Conservation (phyloP, 2,329 filamentous ascomycete genomes). For the Periconia digitata region DNA sequence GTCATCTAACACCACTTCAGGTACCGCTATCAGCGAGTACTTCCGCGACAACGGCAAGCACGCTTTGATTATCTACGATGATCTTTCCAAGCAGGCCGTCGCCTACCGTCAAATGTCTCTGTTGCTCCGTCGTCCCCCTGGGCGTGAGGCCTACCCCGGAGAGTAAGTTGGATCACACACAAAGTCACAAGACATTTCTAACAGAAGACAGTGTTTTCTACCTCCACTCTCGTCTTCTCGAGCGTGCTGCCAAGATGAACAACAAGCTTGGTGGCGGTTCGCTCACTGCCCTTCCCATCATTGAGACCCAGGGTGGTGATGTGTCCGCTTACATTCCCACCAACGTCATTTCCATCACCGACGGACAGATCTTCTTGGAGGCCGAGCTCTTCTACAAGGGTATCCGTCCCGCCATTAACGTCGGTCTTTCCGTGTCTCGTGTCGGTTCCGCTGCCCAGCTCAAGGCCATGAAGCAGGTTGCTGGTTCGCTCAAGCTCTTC, state of each 20-base stretch:
- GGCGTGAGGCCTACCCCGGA: slow-evolving; percentile 99
- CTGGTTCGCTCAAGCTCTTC: slow-evolving; percentile 99
- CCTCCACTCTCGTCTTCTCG: slow-evolving; percentile 97
- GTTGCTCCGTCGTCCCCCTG: slow-evolving; percentile 93
- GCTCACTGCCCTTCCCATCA: slow-evolving; percentile 93
- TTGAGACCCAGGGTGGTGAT: slow-evolving; percentile 99
- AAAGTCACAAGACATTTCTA: neutral
- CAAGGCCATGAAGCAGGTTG: slow-evolving; percentile 99
- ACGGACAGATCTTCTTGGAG: slow-evolving; percentile 99
- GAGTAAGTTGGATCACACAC: slow-evolving; percentile 58
- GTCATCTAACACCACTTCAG: neutral
- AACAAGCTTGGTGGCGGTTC: slow-evolving; percentile 93
- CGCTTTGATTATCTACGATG: slow-evolving; percentile 87
- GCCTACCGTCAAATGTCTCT: slow-evolving; percentile 99
- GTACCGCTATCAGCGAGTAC: slow-evolving; percentile 52
- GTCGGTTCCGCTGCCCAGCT: slow-evolving; percentile 99
- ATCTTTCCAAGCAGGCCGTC: slow-evolving; percentile 96
- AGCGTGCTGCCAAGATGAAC: slow-evolving; percentile 99
- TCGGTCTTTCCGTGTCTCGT: slow-evolving; percentile 99
- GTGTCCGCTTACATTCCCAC: slow-evolving; percentile 99
- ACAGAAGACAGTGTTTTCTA: slow-evolving; percentile 73
- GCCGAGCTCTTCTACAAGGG: slow-evolving; percentile 99
- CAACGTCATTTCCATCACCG: slow-evolving; percentile 99
- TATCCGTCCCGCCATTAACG: slow-evolving; percentile 99
- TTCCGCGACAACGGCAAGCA: slow-evolving; percentile 88